phyloP scores from a whole-genome alignment of 2,329 filamentous ascomycete species.

The Hymenoscyphus scutula region DNA sequence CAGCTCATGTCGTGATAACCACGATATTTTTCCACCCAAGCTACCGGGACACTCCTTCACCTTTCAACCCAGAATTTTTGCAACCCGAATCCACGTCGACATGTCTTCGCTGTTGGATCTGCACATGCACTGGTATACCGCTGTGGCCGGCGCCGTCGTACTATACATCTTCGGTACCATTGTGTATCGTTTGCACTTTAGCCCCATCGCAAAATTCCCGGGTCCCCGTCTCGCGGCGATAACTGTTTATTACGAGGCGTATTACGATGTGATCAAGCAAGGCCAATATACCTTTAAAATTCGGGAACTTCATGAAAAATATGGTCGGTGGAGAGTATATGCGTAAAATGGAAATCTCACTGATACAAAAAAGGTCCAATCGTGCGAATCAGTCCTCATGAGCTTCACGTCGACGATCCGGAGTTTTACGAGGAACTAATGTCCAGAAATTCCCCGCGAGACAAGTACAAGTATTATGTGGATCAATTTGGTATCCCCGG shows the following conservation, averaged over 20 bases:
- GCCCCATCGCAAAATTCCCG: constrained; percentile 26
- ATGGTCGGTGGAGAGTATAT: constrained; percentile 14
- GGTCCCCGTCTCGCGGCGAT: constrained; percentile 36
- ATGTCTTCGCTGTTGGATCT: constrained; percentile 9
- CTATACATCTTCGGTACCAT: constrained; percentile 1
- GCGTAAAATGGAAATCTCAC: background rate
- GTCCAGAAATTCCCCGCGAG: constrained; percentile 9
- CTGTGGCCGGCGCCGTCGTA: background rate
- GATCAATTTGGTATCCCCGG: constrained; percentile 12
- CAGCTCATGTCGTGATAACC: background rate
- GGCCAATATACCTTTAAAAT: constrained; percentile 24
- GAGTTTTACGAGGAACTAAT: constrained; percentile 11
- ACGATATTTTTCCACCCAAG: background rate
- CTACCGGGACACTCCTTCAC: background rate
- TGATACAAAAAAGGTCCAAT: constrained; percentile 11
- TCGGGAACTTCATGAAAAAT: constrained; percentile 21
- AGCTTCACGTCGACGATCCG: constrained; percentile 16
- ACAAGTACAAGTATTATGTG: constrained; percentile 12
- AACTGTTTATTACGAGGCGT: constrained; percentile 28
- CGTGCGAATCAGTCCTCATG: constrained; percentile 14
- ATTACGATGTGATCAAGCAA: constrained; percentile 25
- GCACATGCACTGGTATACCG: constrained; percentile 8
- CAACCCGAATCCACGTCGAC: constrained; percentile 1
- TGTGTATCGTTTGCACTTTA: constrained; percentile 14
- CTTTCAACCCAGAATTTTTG: constrained; percentile 1